Evolutionary conservation across 225 moss, liverwort and hornwort genomes (phyloP).

Genomic region (Neckera pumila): DNA sequence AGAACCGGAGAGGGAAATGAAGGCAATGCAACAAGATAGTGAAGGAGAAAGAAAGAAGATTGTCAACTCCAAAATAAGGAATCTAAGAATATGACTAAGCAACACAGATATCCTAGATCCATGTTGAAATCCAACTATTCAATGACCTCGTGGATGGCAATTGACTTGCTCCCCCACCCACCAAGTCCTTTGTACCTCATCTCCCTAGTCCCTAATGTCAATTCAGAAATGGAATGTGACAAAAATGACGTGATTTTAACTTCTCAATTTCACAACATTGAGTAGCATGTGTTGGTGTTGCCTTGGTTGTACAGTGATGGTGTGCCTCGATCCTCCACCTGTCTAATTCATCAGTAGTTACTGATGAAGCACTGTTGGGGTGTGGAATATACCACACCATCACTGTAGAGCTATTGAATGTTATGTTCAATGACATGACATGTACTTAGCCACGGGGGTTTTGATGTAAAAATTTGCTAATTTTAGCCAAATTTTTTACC

Average conservation of each 20-base stretch:
- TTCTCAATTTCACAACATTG: background rate
- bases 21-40: background rate
- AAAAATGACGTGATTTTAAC: background rate
- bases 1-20: rapidly evolving
- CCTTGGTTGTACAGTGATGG: too few species aligned
- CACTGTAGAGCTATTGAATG: too few species aligned
- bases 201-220: background rate
- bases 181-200: rapidly evolving
- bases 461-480: too few species aligned
- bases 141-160: rapidly evolving
- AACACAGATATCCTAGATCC: rapidly evolving
- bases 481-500: too few species aligned
- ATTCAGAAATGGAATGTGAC: background rate
- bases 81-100: background rate
- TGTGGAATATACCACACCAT: too few species aligned
- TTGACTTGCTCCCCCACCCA: background rate
- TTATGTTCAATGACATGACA: too few species aligned
- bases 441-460: too few species aligned
- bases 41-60: background rate
- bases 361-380: too few species aligned
- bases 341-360: too few species aligned
- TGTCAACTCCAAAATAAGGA: rapidly evolving
- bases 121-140: background rate
- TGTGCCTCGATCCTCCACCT: too few species aligned
- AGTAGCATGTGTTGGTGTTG: too few species aligned